phyloP scores from a whole-genome alignment of 2,329 filamentous ascomycete species.

The Botrytis cinerea region DNA sequence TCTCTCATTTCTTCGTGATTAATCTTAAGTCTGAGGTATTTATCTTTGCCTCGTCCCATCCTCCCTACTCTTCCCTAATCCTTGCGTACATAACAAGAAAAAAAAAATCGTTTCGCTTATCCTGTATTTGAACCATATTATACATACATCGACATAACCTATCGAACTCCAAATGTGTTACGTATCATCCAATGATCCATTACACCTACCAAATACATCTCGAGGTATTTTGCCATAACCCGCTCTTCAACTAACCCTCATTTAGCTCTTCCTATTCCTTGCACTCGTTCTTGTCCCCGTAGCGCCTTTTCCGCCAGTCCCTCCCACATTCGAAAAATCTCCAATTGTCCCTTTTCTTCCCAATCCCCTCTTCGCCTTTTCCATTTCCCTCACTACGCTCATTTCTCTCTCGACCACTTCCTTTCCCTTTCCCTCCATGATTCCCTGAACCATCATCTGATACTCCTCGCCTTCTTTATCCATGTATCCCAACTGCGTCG shows the following conservation, averaged over 20 bases:
- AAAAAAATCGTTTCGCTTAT: not conserved
- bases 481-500: constrained; percentile 41
- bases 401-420: constrained; percentile 22
- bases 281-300: constrained; percentile 9
- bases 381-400: constrained; percentile 29
- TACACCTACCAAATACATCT: not conserved
- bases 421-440: constrained; percentile 39
- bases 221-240: not conserved
- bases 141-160: not conserved
- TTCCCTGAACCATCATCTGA: constrained; percentile 37
- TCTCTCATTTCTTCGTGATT: not conserved
- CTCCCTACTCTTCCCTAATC: not conserved
- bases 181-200: not conserved
- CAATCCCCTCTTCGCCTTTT: not conserved
- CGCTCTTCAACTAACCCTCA: not conserved
- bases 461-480: constrained; percentile 39
- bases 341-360: constrained; percentile 11
- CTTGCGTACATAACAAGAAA: not conserved
- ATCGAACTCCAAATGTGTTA: not conserved
- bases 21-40: not conserved
- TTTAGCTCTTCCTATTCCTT: not conserved
- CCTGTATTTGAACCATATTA: not conserved
- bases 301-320: not conserved
- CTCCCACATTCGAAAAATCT: not conserved
- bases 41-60: not conserved